phyloP scores from a whole-genome alignment of 805 yeast species.

The Saccharomyces kudriavzevii region DNA sequence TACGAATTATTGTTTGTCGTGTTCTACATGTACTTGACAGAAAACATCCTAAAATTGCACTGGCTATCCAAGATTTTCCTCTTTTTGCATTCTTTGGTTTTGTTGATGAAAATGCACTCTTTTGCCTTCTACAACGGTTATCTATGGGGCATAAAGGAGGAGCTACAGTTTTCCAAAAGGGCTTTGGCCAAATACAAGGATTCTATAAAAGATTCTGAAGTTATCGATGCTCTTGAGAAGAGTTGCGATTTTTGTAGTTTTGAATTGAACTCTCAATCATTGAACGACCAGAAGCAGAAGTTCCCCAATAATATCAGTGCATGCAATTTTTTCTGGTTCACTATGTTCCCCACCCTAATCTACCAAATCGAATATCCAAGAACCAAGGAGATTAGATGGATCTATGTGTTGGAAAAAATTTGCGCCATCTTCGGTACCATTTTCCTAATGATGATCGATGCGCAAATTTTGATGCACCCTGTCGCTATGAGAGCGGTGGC shows the following conservation, averaged over 20 bases:
- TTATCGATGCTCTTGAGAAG: conserved; percentile 32
- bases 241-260: conserved; percentile 59
- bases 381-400: conserved; percentile 55
- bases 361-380: conserved; percentile 76
- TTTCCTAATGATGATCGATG: conserved; percentile 66
- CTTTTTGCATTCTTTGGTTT: conserved; percentile 73
- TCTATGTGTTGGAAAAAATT: conserved; percentile 55
- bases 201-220: conserved; percentile 15
- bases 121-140: conserved; percentile 88
- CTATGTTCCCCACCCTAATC: conserved; percentile 85
- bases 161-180: conserved; percentile 41
- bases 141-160: conserved; percentile 55
- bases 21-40: conserved; percentile 51
- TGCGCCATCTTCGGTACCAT: conserved; percentile 80
- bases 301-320: conserved; percentile 70
- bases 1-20: conserved; percentile 48
- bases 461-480: conserved; percentile 70
- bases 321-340: conserved; percentile 57
- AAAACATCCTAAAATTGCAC: conserved; percentile 44
- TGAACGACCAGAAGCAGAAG: conserved; percentile 6
- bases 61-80: conserved; percentile 89
- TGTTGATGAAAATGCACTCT: conserved; percentile 92
- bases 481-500: conserved; percentile 49
- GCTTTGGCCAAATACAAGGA: conserved; percentile 36
- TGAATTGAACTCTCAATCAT: conserved; percentile 59